Base-by-base conservation (phyloP, 345 rosid genomes). In the Lumnitzera littorea region DNA sequence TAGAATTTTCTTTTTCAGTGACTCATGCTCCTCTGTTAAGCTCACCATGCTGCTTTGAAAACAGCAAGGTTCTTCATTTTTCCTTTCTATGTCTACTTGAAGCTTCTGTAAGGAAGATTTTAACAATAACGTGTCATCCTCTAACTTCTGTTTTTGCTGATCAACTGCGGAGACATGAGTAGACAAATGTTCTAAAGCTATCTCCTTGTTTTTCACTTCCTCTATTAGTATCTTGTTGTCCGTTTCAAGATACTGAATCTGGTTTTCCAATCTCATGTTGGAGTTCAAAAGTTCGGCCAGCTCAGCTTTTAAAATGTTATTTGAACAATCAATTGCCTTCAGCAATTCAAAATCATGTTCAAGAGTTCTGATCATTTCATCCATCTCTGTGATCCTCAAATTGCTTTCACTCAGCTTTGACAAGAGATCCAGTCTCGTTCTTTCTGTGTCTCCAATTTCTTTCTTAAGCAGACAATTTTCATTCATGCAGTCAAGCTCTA, bases 201-300 rank as follows among this genome's bases (percentile, higher is more conserved):
- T 46, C 46, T 78, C 66, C 69, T 67, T 80, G 50, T 67, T 63
- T 59, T 73, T 71, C 69, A 84, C 62, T 67, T 69, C 67, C 55
- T 68, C 60, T 24, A 52, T 53, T 46, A 72, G 56, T 60, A 66
- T 56, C 50, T 58, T 64, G 25, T 59, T 46, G 20, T 73, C 79
- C 62, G 55, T 53, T 77, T 77, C 78, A 59, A 79, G 68, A n/a
- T 51, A 71, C 64, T 79, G 68, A 67, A 79, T 64, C 72, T 62
- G 76, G 66, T 50, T 67, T 60, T 53, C 36, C n/a, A 77, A 60
- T 14, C 58, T 72, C 56, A 20, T 50, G 25, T 66, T 80, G 10
- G 62, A 63, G 61, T 62, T 67, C 25, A 46, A 61, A 50, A 46
- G 54, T 59, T 74, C 75, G 23, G 50, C 56, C 15, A 82, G 65